phyloP scores from a whole-genome alignment of 805 yeast species.

The Kregervanrija fluxuum region DNA sequence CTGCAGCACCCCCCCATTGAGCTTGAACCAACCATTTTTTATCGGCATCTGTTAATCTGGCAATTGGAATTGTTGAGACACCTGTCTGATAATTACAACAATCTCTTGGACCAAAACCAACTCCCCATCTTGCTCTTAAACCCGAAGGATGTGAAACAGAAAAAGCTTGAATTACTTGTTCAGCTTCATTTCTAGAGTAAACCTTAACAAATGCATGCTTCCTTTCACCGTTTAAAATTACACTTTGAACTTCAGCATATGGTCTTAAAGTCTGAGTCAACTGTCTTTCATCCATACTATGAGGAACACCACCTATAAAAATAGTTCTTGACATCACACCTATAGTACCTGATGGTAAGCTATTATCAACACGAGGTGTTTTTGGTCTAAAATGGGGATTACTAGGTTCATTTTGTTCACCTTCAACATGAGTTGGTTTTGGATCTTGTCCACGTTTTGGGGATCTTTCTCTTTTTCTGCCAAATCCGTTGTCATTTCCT shows the following conservation, averaged over 20 bases:
- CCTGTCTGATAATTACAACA: slow-evolving; percentile 95
- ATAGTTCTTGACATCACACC: slow-evolving; percentile 85
- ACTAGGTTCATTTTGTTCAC: slow-evolving; percentile 63
- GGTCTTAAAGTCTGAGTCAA: slow-evolving; percentile 69
- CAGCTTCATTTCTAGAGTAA: slow-evolving; percentile 88
- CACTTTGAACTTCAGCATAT: slow-evolving; percentile 86
- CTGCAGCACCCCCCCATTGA: slow-evolving; percentile 97
- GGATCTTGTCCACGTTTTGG: slow-evolving; percentile 28
- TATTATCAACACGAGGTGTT: slow-evolving; percentile 60
- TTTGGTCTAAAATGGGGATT: slow-evolving; percentile 74
- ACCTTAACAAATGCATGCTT: slow-evolving; percentile 96
- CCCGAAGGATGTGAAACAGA: slow-evolving; percentile 53
- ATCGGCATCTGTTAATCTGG: slow-evolving; percentile 90
- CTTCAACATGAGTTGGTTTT: slow-evolving; percentile 33
- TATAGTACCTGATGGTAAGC: slow-evolving; percentile 69
- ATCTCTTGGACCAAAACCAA: slow-evolving; percentile 97
- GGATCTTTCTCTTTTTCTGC: slow-evolving; percentile 50
- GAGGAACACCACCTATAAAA: slow-evolving; percentile 91
- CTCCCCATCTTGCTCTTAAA: slow-evolving; percentile 95
- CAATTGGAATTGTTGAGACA: slow-evolving; percentile 76
- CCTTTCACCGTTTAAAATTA: slow-evolving; percentile 78
- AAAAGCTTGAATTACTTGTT: slow-evolving; percentile 65
- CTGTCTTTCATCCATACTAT: slow-evolving; percentile 68
- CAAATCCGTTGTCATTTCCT: slow-evolving; percentile 22
- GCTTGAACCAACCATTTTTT: slow-evolving; percentile 82